Base-by-base conservation (phyloP, 768 basidiomycete species). In the Lactifluus echinatus region DNA sequence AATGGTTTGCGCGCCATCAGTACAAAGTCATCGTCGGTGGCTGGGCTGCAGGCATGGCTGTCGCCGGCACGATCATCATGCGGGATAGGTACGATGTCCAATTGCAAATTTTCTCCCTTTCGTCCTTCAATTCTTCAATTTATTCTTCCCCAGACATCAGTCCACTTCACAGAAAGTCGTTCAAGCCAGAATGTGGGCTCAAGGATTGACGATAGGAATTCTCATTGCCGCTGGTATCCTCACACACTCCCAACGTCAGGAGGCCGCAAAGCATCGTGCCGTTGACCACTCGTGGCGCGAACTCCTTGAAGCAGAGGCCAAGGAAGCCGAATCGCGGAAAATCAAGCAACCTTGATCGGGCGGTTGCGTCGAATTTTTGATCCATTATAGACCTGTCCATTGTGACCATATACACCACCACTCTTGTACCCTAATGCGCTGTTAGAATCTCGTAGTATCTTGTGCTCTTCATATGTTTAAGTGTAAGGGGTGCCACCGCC, bases 151-250 rank as follows among this genome's bases (percentile, higher is more conserved):
- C 40, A 70, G 69, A 40, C 64, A 70, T 61, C 70, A 71, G 62
- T 68, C 66, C 12, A 64, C 64, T 8, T 63, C 70, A 2, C 70
- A 71, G 52, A 71, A 72, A 75, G 73, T 89, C 49, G 89, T 92
- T 1, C 89, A 91, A 69, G 86, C 85, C 45, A 88, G 89, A 76
- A 83, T 90, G 81, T 90, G 88, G 87, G 88, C 89, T 0, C 89
- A 91, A 66, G 89, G 86, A 6, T 69, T 90, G 47, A 90, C 89
- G 0, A 80, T 90, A 44, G 87, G 85, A 49, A 75, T 89, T 48
- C 65, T 90, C 33, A 81, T 89, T 56, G 82, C 75, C 15, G 80
- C 87, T 24, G 89, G 84, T 58, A 76, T 80, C 24, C 67, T 88
- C 37, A 83, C 85, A 4, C 63, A 63, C 36, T 58, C 63, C 21